Percentiles rank a stretch among this genome's conserved stretches.
Conservation (phyloP, 1,139 yeast species). For the Candida tetrigidarum region DNA sequence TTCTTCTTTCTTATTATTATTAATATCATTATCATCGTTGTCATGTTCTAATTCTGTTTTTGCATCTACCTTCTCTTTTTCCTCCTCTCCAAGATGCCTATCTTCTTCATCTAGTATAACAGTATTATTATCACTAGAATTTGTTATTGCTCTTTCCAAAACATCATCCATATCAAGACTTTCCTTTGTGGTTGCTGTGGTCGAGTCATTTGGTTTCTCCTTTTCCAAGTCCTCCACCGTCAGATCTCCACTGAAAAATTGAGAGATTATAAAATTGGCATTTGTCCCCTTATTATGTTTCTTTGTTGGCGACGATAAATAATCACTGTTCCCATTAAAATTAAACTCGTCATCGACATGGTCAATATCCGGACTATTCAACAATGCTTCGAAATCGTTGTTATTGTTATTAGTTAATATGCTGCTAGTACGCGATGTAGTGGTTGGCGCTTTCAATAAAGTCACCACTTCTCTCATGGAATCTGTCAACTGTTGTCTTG, state of each 20-base stretch:
- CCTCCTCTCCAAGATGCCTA: no score
- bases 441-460: constrained; percentile 41
- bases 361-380: constrained; percentile 15
- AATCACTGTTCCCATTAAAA: constrained; percentile 10
- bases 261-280: constrained; percentile 14
- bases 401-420: constrained; percentile 24
- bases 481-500: constrained; percentile 42
- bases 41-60: no score
- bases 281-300: constrained; percentile 6
- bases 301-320: constrained; percentile 1
- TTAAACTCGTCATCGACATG: constrained; percentile 11
- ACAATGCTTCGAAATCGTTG: constrained; percentile 23
- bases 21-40: no score
- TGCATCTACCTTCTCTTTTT: no score
- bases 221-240: constrained; percentile 2
- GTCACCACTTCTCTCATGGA: constrained; percentile 49
- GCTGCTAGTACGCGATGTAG: constrained; percentile 24
- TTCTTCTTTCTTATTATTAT: no score
- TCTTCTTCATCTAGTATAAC: constrained; percentile 26
- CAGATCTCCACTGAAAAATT: constrained; percentile 14
- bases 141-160: constrained; percentile 15
- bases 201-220: not conserved
- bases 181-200: not conserved
- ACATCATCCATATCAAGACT: constrained; percentile 10
- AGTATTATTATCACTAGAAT: constrained; percentile 32